Conservation (phyloP, 2,329 filamentous ascomycete species). For the Blastomyces percursus region DNA sequence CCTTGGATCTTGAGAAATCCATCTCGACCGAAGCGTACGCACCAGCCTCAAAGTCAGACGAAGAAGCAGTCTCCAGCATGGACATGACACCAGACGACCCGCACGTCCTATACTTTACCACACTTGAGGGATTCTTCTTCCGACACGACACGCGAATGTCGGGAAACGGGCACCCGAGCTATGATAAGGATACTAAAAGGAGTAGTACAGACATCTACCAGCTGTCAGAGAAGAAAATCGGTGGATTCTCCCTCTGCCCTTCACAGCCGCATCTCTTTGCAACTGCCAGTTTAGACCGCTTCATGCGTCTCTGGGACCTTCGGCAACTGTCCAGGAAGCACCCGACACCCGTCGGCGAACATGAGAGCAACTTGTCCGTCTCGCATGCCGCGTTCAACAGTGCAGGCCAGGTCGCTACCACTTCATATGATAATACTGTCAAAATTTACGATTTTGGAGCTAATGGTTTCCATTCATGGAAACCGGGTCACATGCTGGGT, state of each 20-base stretch:
- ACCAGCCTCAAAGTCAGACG: slow-evolving; percentile 55
- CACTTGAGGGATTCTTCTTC: slow-evolving; percentile 68
- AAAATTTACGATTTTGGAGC: slow-evolving; percentile 74
- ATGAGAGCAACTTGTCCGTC: slow-evolving; percentile 72
- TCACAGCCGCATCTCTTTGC: slow-evolving; percentile 69
- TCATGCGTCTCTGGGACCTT: slow-evolving; percentile 84
- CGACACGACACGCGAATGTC: slow-evolving; percentile 63
- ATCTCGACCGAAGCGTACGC: slow-evolving; percentile 73
- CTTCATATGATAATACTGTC: slow-evolving; percentile 88
- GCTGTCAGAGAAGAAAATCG: slow-evolving; percentile 86
- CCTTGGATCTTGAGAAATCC: slow-evolving; percentile 70
- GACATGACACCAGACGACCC: slow-evolving; percentile 64
- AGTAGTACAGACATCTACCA: slow-evolving; percentile 56
- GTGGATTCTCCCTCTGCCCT: slow-evolving; percentile 79
- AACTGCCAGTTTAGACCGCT: slow-evolving; percentile 82
- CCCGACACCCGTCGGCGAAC: slow-evolving; percentile 66
- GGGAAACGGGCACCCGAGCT: not conserved
- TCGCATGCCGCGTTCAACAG: slow-evolving; percentile 86
- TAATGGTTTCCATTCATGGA: slow-evolving; percentile 49
- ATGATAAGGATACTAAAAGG: slow-evolving; percentile 21
- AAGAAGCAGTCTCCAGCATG: slow-evolving; percentile 71
- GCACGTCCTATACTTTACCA: slow-evolving; percentile 75
- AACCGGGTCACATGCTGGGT: slow-evolving; percentile 45
- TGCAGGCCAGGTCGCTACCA: slow-evolving; percentile 76
- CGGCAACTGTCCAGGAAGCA: slow-evolving; percentile 56